Conservation (phyloP, 257 asterid genomes). For the Perilla frutescens region DNA sequence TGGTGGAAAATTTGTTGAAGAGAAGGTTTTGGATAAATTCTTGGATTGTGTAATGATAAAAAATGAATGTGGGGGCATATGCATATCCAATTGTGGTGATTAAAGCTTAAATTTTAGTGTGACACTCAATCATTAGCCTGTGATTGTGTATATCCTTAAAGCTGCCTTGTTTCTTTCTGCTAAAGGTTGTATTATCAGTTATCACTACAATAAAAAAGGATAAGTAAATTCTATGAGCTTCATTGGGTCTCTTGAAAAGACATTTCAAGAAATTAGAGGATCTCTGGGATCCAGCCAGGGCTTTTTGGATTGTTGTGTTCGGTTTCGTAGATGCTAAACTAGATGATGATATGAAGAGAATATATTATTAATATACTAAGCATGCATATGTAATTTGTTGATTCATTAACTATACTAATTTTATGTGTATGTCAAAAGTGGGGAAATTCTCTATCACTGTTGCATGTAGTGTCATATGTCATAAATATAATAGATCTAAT, state of each 20-base stretch:
- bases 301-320: constrained; percentile 8
- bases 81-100: constrained; percentile 29
- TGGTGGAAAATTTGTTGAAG: constrained; percentile 28
- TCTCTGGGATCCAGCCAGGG: constrained; percentile 26
- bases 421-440: no score
- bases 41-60: constrained; percentile 36
- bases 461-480: no score
- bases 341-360: no score
- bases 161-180: constrained; percentile 25
- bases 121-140: constrained; percentile 31
- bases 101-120: constrained; percentile 20
- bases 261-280: neutral
- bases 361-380: no score
- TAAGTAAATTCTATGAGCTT: constrained; percentile 4
- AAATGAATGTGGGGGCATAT: constrained; percentile 10
- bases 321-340: no score
- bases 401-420: no score
- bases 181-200: constrained; percentile 23
- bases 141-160: constrained; percentile 31
- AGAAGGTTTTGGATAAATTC: constrained; percentile 20
- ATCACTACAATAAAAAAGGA: neutral
- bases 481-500: no score
- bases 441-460: no score
- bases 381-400: no score
- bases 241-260: constrained; percentile 23